Evolutionary conservation across 495 filamentous ascomycete genomes (phyloP), one percentile per base, ranked within the genome.

Genomic region (Penicillium verhagenii): DNA sequence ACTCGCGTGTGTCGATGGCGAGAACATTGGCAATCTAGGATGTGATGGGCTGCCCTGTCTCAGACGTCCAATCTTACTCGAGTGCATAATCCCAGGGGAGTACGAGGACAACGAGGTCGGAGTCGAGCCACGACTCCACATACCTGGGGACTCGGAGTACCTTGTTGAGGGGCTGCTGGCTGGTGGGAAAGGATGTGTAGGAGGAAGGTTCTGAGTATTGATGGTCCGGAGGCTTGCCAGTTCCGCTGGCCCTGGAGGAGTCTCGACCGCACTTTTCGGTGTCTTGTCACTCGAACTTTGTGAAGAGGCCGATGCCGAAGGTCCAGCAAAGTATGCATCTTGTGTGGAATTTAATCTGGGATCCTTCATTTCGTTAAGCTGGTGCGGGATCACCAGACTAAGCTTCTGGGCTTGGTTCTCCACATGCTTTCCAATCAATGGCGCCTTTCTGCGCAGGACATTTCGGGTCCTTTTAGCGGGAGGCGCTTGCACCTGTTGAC

Each of bases 61-160:
- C 31, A 79, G 67, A 53, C 85, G 82, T 26, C 77, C 71, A 57
- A 77, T 61, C 52, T 89, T 85, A 2, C 70, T 71, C 18, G 89
- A 83, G 28, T 85, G 73, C 53, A 88, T 67, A 33, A 91, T 80
- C 1, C 90, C 89, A 10, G 94, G 92, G 31, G 94, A 98, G 67
- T 94, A 89, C n/a, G 94, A 97, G 7, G 92, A 96, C 64, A 92
- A 83, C 7, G 94, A 96, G n/a, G 92, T 96, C 1, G 94, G 92
- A 2, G 94, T 97, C 9, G 94, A 96, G 38, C 90, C 87, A 60
- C 93, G 96, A 72, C 76, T 78, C 76, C 95, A 97, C 28, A 89
- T 79, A 5, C 91, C 89, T 9, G 94, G 94, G 3, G 94, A 98
- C 49, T 88, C 91, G 26, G 93, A 96, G 61, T 93, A 96, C 54